Evolutionary conservation across 345 rosid species (phyloP), one percentile per base, ranked within the genome.

Genomic region (Citrus medica): DNA sequence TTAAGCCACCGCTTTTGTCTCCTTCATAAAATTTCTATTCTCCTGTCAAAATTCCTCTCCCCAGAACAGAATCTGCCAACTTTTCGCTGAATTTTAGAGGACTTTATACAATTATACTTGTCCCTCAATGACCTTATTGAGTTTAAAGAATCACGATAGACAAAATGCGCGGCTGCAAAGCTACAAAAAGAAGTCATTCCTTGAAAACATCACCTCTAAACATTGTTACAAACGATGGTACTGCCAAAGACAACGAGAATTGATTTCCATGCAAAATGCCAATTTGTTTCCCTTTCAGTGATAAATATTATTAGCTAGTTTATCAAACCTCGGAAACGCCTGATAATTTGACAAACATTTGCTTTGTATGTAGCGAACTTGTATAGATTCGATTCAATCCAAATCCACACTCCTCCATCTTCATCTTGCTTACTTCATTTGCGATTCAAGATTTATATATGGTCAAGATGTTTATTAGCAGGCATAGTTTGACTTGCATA

Each of bases 221-320:
- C 85, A 64, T 82, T 73, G 85, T 76, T 69, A 69, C 16, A 53
- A 78, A 60, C 84, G 71, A 79, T 69, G 28, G 60, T 55, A 76
- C 61, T 72, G 27, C 19, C 24, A 69, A 71, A 58, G 84, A 77
- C 83, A 73, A 79, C 13, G 27, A 33, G 28, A 42, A 27, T 68
- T 77, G 4, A 13, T 70, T 69, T 71, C 67, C 56, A 60, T 27
- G 51, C 53, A 65, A 77, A n/a, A 73, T 67, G 40, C 21, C 51
- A 40, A 32, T 53, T 56, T 21, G 68, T 33, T 24, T 63, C 56
- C 5, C 56, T 73, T 75, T 62, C 77, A 61, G 24, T 35, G 65
- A 24, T 1, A 16, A 37, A 37, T 67, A 21, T 51, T 48, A 4
- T 42, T 42, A 42, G 37, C 9, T 35, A 38, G 8, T 7, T 17